Evolutionary conservation across 73 alveolate species (phyloP), one percentile per base, ranked within the genome.

Genomic region (Loxodes magnus): DNA sequence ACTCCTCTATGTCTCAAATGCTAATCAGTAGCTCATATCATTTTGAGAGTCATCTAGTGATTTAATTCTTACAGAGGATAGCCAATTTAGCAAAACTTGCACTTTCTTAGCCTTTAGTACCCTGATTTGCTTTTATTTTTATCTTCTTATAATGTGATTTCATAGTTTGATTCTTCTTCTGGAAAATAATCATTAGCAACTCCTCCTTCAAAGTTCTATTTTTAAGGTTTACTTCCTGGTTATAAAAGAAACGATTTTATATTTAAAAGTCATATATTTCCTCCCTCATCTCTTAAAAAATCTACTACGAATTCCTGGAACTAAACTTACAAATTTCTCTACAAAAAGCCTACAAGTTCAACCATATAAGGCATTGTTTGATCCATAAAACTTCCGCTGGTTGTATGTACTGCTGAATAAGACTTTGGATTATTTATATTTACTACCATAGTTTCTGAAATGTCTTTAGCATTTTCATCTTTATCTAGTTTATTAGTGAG

Each of bases 31-130:
- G 49, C 60, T 2, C 57, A 20, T 10, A 69, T 69, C 83, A 69
- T 69, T 12, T 57, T 33, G 10, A 69, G 48, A 2, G 83, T 69
- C 83, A 69, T 69, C 26, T 61, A 28, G 34, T 69, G 71, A 5
- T 67, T 19, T 2, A 69, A 42, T 14, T 69, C 71, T 29, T 21
- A 20, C 2, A 49, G 24, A 23, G 71, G 63, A 31, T 59, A 59
- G 2, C 83, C 83, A 0, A 69, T 37, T 50, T 29, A 23, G 30
- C 83, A 69, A 28, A 69, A 56, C 43, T 69, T 59, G 36, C 83
- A 69, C 54, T 59, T 42, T 37, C 71, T 63, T 3, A 69, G 52
- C 35, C 48, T 59, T 3, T 48, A 59, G 24, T 26, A 38, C 35
- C 37, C 27, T 20, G 23, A 6, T 33, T 43, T 46, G 2, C 7